Base-by-base conservation (phyloP, 1,139 yeast genomes). In the Kodamaea plutei region DNA sequence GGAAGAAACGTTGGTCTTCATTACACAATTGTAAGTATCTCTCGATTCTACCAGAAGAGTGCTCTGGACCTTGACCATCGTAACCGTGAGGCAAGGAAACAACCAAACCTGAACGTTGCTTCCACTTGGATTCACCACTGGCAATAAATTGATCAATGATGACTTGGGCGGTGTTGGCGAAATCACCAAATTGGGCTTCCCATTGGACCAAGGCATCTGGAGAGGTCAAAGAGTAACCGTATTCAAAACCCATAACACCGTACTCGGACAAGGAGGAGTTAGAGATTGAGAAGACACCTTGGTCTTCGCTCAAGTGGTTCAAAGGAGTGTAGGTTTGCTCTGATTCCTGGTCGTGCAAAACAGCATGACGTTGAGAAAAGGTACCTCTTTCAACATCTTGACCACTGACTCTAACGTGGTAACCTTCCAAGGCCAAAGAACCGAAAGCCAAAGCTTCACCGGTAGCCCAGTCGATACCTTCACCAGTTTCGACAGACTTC, bases 381-480 rank as follows among this genome's bases (percentile, higher is more conserved):
- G 99, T 91, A 74, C 99, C 99, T 79, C 99, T 88, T 75, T 93
- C 98, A 45, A 91, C 98, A 76, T 91, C 99, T 72, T 91, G 97
- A 59, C 99, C 99, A 31, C 96, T 85, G 35, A 91, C 84, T 73
- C 99, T 87, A 38, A 91, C 94, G 52, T 91, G 95, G 66, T 83
- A 84, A 42, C 98, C 98, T 66, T 91, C 99, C 53, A 81, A 64
- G 35, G 84, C 82, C 51, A 91, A 74, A 33, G 96, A 78, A 56
- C 97, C 99, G 54, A 81, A 89, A 23, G 98, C 98, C 53, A 91
- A 79, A 28, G 97, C 97, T 70, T 91, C 99, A 76, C 96, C 99
- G 39, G 99, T 91, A 28, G 98, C 83, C 97, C 97, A 91, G 65
- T 93, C 99, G 47, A 91, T 88, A 52, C 93, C 94, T 64, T 84